phyloP scores from a whole-genome alignment of 208 protist species.

The Vickermania spadyakhi region DNA sequence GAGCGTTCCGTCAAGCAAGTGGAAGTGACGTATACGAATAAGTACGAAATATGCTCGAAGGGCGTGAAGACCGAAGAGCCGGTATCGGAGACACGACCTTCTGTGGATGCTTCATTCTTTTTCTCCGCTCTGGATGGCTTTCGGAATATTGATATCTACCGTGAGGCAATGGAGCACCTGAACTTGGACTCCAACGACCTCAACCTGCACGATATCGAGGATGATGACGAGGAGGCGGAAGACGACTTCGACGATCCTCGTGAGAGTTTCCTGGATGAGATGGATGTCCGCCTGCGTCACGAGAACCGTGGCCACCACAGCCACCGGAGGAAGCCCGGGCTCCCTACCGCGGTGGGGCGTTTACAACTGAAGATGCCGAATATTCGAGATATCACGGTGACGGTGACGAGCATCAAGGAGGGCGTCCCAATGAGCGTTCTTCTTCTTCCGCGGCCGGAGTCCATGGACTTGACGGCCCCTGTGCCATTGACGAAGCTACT shows the following conservation, averaged over 20 bases:
- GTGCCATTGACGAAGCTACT: too few relatives aligned
- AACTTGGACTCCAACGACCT: not conserved
- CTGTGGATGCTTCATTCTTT: not conserved
- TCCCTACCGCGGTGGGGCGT: not conserved
- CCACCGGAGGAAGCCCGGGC: not conserved
- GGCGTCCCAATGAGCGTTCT: not conserved
- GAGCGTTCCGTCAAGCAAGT: not conserved
- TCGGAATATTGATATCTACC: not conserved
- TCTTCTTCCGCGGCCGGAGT: not conserved
- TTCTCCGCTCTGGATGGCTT: not conserved
- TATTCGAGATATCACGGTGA: not conserved
- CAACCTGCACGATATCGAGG: not conserved
- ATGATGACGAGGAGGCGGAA: not conserved
- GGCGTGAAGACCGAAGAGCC: not conserved
- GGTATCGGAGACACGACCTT: not conserved
- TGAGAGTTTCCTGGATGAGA: not conserved
- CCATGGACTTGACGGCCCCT: too few relatives aligned
- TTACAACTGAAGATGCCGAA: not conserved
- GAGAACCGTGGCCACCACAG: not conserved
- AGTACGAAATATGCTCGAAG: not conserved
- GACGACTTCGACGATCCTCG: not conserved
- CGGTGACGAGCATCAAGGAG: not conserved
- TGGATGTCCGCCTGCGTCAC: not conserved
- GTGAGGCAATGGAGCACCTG: not conserved
- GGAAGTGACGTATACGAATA: not conserved